Evolutionary conservation across 192 early-diverging fungal genomes (phyloP).

Genomic region (Anaeromyces robustus): DNA sequence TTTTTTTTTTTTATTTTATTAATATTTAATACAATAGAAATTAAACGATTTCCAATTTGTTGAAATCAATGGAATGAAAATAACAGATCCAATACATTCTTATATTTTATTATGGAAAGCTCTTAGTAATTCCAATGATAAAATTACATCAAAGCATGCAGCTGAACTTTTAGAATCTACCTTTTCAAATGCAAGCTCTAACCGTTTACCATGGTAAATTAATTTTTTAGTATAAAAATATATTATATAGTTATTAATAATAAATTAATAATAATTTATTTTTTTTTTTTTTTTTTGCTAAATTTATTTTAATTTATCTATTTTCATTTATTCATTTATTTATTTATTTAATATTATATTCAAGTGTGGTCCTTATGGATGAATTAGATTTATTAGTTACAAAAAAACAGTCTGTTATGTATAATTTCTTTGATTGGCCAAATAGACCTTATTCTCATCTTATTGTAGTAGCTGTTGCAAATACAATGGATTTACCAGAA

Average conservation of each 20-base stretch:
- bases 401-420: constrained; percentile 81
- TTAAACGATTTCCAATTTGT: constrained; percentile 68
- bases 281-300: too few species aligned
- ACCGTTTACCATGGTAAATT: constrained; percentile 23
- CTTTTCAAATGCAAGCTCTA: constrained; percentile 8
- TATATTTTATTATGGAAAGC: constrained; percentile 72
- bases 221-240: constrained; percentile 8
- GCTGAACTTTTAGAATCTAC: constrained; percentile 47
- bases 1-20: not conserved
- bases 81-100: constrained; percentile 78
- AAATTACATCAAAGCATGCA: constrained; percentile 59
- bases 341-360: not conserved
- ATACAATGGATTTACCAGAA: constrained; percentile 97
- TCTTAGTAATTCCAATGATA: constrained; percentile 25
- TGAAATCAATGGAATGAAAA: constrained; percentile 96
- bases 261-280: constrained; percentile 1
- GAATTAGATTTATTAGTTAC: constrained; percentile 91
- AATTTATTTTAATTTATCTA: not conserved
- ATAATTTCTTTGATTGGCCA: constrained; percentile 99
- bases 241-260: constrained; percentile 4
- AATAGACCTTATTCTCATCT: constrained; percentile 62
- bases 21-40: constrained; percentile 13
- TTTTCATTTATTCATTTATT: not conserved
- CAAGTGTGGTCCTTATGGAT: constrained; percentile 85
- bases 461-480: constrained; percentile 89